Base-by-base conservation (phyloP, 176 grass and related monocot species). In the Pontederia crassipes region DNA sequence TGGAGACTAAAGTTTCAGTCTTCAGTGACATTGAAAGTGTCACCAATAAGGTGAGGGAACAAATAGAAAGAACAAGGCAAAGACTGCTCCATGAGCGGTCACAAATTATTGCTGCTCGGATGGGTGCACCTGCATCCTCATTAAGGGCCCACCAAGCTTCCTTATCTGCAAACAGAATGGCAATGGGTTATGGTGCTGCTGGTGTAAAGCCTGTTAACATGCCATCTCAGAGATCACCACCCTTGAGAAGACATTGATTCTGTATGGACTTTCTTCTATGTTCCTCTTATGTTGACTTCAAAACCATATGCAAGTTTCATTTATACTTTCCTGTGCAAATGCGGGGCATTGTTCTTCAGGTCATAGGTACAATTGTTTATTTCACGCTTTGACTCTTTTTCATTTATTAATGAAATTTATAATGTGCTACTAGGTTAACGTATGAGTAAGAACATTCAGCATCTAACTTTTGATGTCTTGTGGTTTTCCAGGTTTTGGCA, bases 51-150 rank as follows among this genome's bases (percentile, higher is more conserved):
- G 81, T 89, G 48, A 88, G 84, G 72, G 88, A 92, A 64, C 86
- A 86, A 67, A 88, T 85, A 0, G 93, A 98, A 32, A 98, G 84
- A 74, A 79, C 89, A 17, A 98, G 79, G 68, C 80, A 88, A 57
- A 89, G 78, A 70, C 84, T 98, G 59, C 69, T 92, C 57, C 70
- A 88, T 64, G 88, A 98, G 73, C 84, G 93, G 15, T 85, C 89
- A 17, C 84, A 81, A 16, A 85, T 98, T 78, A 86, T 98, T 63
- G 81, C 81, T 26, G 87, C 81, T 51, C 84, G 88, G 53, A 76
- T 94, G 78, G 78, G 84, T 48, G 74, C 77, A 17, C 59, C 74
- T 40, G 61, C 79, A n/a, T 40, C 59, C 15, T 64, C 71, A 10
- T 61, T 64, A 35, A 76, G 64, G 61, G 6, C 46, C 13, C 69